Conservation (phyloP, 2,329 filamentous ascomycete species). For the Cercospora citrullina region DNA sequence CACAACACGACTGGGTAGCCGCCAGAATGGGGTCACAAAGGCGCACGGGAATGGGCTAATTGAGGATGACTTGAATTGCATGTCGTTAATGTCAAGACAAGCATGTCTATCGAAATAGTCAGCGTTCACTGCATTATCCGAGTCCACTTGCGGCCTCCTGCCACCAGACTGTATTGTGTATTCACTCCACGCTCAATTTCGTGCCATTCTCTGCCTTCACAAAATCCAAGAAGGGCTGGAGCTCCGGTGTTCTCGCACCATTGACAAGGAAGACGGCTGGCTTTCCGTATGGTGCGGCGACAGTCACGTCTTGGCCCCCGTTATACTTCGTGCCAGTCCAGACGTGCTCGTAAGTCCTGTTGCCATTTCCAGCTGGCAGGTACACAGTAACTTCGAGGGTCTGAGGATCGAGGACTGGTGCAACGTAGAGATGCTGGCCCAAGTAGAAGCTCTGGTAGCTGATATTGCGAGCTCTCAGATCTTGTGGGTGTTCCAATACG, state of each 20-base stretch:
- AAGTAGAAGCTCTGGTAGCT: constrained; percentile 37
- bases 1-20: neutral
- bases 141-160: neutral
- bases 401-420: constrained; percentile 33
- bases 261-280: constrained; percentile 35
- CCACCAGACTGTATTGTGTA: neutral
- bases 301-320: constrained; percentile 30
- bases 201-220: constrained; percentile 33
- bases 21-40: neutral
- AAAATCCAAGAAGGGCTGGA: constrained; percentile 34
- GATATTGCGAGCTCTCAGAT: constrained; percentile 29
- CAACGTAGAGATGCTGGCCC: constrained; percentile 34
- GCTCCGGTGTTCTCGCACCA: constrained; percentile 26
- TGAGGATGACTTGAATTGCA: neutral
- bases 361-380: constrained; percentile 26
- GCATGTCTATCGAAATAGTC: neutral
- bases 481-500: constrained; percentile 32
- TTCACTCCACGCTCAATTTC: constrained; percentile 16
- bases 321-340: constrained; percentile 31
- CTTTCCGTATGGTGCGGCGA: constrained; percentile 34
- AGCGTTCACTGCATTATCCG: neutral
- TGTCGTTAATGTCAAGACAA: neutral
- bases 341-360: constrained; percentile 31
- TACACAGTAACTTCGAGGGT: constrained; percentile 31
- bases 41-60: neutral